A percentile compares a stretch with the other conserved stretches of the same genome.
These are phyloP conservation scores for Hanseniaspora singularis DNA, from an alignment of 805 yeast genomes.

Conservation along the genomic window DNA sequence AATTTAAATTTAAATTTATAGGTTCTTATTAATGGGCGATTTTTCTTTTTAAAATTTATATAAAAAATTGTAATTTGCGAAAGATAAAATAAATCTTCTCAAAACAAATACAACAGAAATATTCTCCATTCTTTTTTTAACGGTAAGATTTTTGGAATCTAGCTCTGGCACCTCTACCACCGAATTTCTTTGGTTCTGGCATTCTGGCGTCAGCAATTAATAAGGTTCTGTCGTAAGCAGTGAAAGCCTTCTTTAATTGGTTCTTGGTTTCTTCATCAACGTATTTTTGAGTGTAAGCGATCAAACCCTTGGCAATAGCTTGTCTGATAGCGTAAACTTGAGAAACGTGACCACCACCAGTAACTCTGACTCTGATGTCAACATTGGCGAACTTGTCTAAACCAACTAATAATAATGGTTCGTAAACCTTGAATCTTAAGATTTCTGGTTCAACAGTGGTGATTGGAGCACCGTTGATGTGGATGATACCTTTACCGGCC, in stretches of 20 bases:
- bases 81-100: conserved; percentile 16
- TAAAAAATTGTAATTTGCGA: conserved; percentile 7
- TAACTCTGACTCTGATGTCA: conserved; percentile 97
- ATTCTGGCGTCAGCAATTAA: conserved; percentile 99
- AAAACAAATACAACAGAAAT: conserved; percentile 17
- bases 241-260: conserved; percentile 96
- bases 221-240: conserved; percentile 97
- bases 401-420: conserved; percentile 96
- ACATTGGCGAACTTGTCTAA: conserved; percentile 96
- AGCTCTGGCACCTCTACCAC: conserved; percentile 99
- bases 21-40: conserved; percentile 9
- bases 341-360: conserved; percentile 99
- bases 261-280: conserved; percentile 99
- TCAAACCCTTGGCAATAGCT: conserved; percentile 98
- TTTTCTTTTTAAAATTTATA: conserved; percentile 10
- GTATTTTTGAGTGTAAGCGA: conserved; percentile 98
- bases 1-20: conserved; percentile 17
- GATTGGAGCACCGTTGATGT: conserved; percentile 99
- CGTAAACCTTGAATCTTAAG: conserved; percentile 98
- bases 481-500: conserved; percentile 98
- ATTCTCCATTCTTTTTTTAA: conserved; percentile 37
- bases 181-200: conserved; percentile 99
- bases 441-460: conserved; percentile 98
- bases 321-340: conserved; percentile 99
- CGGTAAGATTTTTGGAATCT: conserved; percentile 99